Conservation (phyloP, 1,284 basidiomycete genomes). For the Sporisorium sorghi region DNA sequence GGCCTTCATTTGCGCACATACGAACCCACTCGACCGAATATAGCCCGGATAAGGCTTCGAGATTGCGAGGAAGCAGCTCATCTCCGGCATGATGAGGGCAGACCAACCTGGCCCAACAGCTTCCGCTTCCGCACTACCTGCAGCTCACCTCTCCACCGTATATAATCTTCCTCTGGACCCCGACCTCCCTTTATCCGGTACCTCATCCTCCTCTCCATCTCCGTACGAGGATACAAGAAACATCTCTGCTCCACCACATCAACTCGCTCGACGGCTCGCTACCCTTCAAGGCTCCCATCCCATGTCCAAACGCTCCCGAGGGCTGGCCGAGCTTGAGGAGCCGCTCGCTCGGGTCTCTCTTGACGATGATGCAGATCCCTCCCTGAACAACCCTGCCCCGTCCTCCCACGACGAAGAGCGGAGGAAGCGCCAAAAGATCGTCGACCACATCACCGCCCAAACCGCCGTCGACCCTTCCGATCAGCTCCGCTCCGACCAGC, state of each 20-base stretch:
- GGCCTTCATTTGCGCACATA: conserved; percentile 6
- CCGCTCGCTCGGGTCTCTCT: neutral
- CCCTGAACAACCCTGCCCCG: neutral
- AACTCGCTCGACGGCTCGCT: neutral
- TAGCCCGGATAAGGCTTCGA: neutral
- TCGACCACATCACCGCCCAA: conserved; percentile 22
- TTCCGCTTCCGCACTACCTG: conserved; percentile 11
- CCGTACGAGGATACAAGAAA: too few species aligned
- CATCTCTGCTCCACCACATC: neutral
- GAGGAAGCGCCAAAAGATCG: conserved; percentile 18
- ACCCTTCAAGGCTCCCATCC: conserved; percentile 3
- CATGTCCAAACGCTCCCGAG: conserved; percentile 26
- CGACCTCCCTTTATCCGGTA: neutral
- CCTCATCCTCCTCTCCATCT: neutral
- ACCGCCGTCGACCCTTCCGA: conserved; percentile 30
- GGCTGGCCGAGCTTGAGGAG: neutral
- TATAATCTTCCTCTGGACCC: neutral
- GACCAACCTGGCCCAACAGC: neutral
- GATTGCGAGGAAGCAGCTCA: neutral
- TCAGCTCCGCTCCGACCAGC: conserved; percentile 34
- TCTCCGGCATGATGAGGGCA: neutral
- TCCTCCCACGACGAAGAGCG: neutral
- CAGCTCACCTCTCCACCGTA: neutral
- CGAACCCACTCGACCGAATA: neutral
- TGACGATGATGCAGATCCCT: neutral